Conservation (phyloP, 140 eudicot genomes). For the Flaveria floridana region DNA sequence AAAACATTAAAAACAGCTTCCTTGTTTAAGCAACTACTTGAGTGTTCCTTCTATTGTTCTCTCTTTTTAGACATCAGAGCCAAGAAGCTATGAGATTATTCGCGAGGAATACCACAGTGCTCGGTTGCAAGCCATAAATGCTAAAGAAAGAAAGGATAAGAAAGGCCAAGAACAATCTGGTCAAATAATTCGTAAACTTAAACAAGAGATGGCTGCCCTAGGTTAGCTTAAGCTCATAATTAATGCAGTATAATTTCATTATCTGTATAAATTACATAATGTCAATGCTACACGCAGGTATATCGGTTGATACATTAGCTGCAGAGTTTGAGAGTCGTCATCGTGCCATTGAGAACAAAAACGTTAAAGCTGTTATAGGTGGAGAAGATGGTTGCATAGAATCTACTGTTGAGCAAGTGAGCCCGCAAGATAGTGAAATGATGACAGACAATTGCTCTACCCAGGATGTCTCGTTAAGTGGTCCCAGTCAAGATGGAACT, state of each 20-base stretch:
- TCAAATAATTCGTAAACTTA: slow-evolving; percentile 71
- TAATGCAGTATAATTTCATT: slow-evolving; percentile 7
- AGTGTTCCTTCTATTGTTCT: not conserved
- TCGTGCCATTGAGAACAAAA: slow-evolving; percentile 37
- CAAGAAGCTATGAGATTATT: slow-evolving; percentile 64
- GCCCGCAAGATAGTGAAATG: slow-evolving; percentile 28
- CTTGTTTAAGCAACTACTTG: slow-evolving; percentile 11
- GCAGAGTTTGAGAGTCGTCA: slow-evolving; percentile 49
- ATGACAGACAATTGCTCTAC: slow-evolving; percentile 26
- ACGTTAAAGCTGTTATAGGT: slow-evolving; percentile 28
- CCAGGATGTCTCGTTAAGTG: slow-evolving; percentile 35
- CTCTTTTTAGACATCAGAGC: slow-evolving; percentile 48
- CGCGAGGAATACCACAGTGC: slow-evolving; percentile 77
- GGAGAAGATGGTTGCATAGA: slow-evolving; percentile 33
- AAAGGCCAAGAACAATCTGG: slow-evolving; percentile 82
- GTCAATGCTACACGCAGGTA: slow-evolving; percentile 47
- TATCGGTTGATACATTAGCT: slow-evolving; percentile 64
- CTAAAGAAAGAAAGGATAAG: slow-evolving; percentile 79
- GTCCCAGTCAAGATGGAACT: slow-evolving; percentile 37
- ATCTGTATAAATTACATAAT: not conserved
- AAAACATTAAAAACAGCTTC: not conserved
- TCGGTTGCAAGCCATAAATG: slow-evolving; percentile 66
- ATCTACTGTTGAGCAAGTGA: slow-evolving; percentile 28
- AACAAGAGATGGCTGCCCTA: slow-evolving; percentile 86
- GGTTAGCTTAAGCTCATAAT: slow-evolving; percentile 44